These are phyloP conservation scores for Anacardium occidentale DNA, from an alignment of 345 rosid species.

Conservation along the genomic window DNA sequence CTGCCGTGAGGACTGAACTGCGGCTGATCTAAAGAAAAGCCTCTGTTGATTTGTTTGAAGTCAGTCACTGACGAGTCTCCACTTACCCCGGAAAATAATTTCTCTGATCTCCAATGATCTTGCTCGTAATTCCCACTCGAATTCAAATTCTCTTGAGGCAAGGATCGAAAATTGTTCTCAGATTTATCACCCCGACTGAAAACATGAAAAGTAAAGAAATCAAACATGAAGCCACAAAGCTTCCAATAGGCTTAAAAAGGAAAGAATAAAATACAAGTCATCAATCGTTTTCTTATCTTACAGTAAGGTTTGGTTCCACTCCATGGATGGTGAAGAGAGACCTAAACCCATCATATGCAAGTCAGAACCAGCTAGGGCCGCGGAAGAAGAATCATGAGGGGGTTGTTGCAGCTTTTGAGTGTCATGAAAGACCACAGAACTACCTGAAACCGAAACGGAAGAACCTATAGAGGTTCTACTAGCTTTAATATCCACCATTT, in stretches of 20 bases:
- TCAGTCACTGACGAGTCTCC: conserved; percentile 34
- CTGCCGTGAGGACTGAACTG: conserved; percentile 66
- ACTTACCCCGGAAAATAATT: conserved; percentile 7
- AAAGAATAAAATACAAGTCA: conserved; percentile 7
- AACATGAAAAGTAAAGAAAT: conserved; percentile 12
- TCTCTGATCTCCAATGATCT: conserved; percentile 38
- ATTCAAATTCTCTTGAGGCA: conserved; percentile 71
- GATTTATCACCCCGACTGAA: conserved; percentile 62
- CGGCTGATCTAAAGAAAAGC: conserved; percentile 59
- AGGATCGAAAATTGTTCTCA: conserved; percentile 60
- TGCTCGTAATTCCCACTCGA: conserved; percentile 43
- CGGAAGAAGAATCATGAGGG: conserved; percentile 27
- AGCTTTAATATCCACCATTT: conserved; percentile 42
- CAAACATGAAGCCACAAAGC: not conserved
- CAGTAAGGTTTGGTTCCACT: conserved; percentile 87
- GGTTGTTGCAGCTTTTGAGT: conserved; percentile 42
- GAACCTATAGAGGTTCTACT: conserved; percentile 73
- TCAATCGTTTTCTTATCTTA: conserved; percentile 26
- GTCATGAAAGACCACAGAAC: conserved; percentile 53
- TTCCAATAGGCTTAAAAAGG: not conserved
- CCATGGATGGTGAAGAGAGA: conserved; percentile 78
- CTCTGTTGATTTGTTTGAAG: conserved; percentile 43
- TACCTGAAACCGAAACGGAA: conserved; percentile 47
- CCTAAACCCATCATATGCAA: conserved; percentile 87
- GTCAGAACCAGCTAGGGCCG: conserved; percentile 35